A percentile compares a stretch with the other conserved stretches of the same genome.
Evolutionary conservation across 1,284 basidiomycete species (phyloP).

Genomic region (Polyporus tsugae): DNA sequence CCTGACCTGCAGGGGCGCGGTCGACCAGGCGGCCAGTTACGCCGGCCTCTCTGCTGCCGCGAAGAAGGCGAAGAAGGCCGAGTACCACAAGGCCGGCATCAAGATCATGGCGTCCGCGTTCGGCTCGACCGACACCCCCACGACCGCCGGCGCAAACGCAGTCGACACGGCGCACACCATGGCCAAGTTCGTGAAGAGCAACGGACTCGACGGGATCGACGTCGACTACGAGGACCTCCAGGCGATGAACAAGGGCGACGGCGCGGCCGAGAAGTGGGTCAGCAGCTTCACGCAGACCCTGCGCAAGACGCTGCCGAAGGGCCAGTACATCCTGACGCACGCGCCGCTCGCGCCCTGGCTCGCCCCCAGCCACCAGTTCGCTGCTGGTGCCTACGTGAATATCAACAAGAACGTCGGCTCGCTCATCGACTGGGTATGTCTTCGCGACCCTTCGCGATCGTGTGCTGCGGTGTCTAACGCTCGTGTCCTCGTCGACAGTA

Average conservation of each 20-base stretch:
- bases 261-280: constrained; percentile 51
- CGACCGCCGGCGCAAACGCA: constrained; percentile 50
- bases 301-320: constrained; percentile 42
- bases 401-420: constrained; percentile 64
- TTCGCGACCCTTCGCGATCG: no score
- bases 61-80: constrained; percentile 46
- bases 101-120: constrained; percentile 57
- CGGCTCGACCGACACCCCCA: constrained; percentile 59
- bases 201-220: constrained; percentile 60
- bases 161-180: constrained; percentile 52
- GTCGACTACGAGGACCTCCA: constrained; percentile 65
- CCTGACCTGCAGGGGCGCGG: constrained; percentile 21
- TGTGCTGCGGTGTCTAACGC: neutral
- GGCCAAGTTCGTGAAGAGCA: constrained; percentile 46
- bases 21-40: constrained; percentile 23
- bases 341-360: constrained; percentile 65
- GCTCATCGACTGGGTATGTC: constrained; percentile 46
- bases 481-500: constrained; percentile 41
- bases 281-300: constrained; percentile 47
- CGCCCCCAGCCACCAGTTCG: constrained; percentile 52
- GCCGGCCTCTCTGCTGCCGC: constrained; percentile 24
- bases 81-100: constrained; percentile 55
- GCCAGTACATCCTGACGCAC: constrained; percentile 47
- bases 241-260: constrained; percentile 50
- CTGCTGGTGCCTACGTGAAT: constrained; percentile 68